These are phyloP conservation scores for Penicillium salamii DNA, from an alignment of 495 filamentous ascomycete species.

Conservation along the genomic window DNA sequence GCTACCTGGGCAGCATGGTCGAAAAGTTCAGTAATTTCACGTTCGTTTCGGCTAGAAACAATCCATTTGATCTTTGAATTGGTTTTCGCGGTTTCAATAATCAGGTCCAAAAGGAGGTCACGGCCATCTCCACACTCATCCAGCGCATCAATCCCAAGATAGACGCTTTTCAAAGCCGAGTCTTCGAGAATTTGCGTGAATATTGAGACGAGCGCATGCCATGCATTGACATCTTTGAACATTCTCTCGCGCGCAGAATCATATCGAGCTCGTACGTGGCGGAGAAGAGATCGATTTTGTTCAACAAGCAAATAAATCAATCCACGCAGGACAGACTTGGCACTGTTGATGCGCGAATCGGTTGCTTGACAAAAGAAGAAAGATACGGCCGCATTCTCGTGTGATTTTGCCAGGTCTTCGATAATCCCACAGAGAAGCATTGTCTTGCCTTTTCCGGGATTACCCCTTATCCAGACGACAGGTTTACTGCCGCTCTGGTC, in stretches of 20 bases:
- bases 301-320: slow-evolving; percentile 39
- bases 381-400: slow-evolving; percentile 18
- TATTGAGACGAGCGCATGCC: slow-evolving; percentile 24
- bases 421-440: slow-evolving; percentile 45
- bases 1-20: background rate
- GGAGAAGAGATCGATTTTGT: slow-evolving; percentile 31
- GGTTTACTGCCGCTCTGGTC: background rate
- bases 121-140: slow-evolving; percentile 41
- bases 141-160: slow-evolving; percentile 47
- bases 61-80: slow-evolving; percentile 27
- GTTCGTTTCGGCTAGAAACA: slow-evolving; percentile 27
- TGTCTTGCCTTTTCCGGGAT: slow-evolving; percentile 35
- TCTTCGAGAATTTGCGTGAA: slow-evolving; percentile 38
- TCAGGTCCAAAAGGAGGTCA: slow-evolving; percentile 30
- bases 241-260: slow-evolving; percentile 15
- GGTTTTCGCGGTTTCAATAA: slow-evolving; percentile 10
- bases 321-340: slow-evolving; percentile 39
- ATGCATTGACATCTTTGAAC: slow-evolving; percentile 36
- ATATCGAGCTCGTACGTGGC: slow-evolving; percentile 18
- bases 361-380: slow-evolving; percentile 51
- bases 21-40: slow-evolving; percentile 15
- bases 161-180: slow-evolving; percentile 16
- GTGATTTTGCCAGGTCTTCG: slow-evolving; percentile 24
- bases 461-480: slow-evolving; percentile 28
- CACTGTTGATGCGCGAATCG: slow-evolving; percentile 32